These are phyloP conservation scores for Gamarada debralockiae DNA, from an alignment of 495 filamentous ascomycete genomes.

Conservation along the genomic window DNA sequence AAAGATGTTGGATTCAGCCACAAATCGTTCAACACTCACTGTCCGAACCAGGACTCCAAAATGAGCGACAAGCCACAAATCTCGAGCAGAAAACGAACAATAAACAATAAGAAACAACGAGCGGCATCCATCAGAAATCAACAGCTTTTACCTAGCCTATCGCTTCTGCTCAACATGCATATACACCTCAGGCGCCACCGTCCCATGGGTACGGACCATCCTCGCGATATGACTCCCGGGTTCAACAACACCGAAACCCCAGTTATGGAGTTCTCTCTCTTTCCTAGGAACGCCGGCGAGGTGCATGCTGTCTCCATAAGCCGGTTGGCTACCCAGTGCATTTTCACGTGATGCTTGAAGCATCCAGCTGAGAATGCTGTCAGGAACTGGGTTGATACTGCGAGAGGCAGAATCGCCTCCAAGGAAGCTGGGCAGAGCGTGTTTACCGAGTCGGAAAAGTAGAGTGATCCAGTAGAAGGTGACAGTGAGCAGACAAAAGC, in stretches of 20 bases:
- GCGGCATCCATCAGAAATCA: too few species aligned
- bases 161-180: too few species aligned
- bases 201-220: not conserved
- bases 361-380: constrained; percentile 3
- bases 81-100: too few species aligned
- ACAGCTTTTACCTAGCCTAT: too few species aligned
- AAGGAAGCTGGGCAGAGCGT: not conserved
- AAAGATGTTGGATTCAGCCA: too few species aligned
- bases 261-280: not conserved
- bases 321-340: not conserved
- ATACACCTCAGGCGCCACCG: too few species aligned
- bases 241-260: not conserved
- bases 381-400: constrained; percentile 1
- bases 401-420: not conserved
- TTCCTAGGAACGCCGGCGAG: not conserved
- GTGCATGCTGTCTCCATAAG: not conserved
- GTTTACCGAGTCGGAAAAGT: not conserved
- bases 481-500: not conserved
- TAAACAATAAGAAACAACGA: too few species aligned
- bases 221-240: not conserved
- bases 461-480: constrained; percentile 2
- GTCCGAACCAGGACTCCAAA: too few species aligned
- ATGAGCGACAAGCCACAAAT: too few species aligned
- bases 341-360: constrained; percentile 1
- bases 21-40: too few species aligned